Base-by-base conservation (phyloP, 257 asterid genomes). In the Solanum okadae region DNA sequence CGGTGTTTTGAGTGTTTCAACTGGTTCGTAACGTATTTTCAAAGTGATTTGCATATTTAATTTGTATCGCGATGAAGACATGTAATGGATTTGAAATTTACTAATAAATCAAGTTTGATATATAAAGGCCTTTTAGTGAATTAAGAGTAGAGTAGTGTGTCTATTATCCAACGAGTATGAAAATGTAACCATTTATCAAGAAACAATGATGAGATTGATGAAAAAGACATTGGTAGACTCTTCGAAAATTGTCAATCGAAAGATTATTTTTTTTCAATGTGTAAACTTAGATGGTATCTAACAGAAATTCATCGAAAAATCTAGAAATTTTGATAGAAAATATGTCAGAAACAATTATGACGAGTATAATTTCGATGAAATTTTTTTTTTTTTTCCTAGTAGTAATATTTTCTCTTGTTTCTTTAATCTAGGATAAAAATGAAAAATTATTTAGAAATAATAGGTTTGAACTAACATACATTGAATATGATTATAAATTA, bases 1-100 rank as follows among this genome's bases (percentile, higher is more conserved):
- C 33, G 8, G 3, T n/a, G 33, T 65, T 65, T n/a, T 2, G 72
- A n/a, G 33, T 65, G 72, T n/a, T 65, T n/a, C 16, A 5, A n/a
- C 7, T 4, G 1, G 8, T 4, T 65, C 2, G 1, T 65, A n/a
- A 2, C 16, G 0, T 65, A 0, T n/a, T 65, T 10, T 65, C 3
- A 4, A 2, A n/a, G 4, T n/a, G 33, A 65, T n/a, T n/a, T 65
- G 4, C 16, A 63, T n/a, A 63, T 63, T n/a, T 63, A 63, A 12
- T 20, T 63, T 63, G 31, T 5, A 63, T 63, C 7, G 2, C 7
- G 4, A 63, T 1, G 0, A 12, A n/a, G 8, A 11, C 13, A 63
- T 5, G 0, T 68, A 29, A 14, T 16, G 5, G 0, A 14, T 68
- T 27, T 29, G 27, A 33, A 72, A 8, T 9, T 72, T 31, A 2